These are phyloP conservation scores for Eragrostis curvula DNA, from an alignment of 176 grass and related monocot genomes.

Conservation along the genomic window DNA sequence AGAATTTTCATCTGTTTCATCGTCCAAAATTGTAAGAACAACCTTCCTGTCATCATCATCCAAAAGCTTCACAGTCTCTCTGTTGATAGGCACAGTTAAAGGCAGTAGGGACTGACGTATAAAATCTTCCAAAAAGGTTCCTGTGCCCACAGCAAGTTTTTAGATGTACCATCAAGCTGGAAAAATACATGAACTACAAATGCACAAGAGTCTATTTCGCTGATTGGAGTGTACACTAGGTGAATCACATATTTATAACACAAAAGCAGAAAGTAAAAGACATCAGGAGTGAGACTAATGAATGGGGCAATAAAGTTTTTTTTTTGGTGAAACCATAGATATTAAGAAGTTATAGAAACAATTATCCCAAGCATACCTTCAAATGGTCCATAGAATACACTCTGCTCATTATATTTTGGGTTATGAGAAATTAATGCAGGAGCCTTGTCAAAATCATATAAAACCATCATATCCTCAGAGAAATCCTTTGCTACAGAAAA, in stretches of 20 bases:
- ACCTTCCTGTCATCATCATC: conserved; percentile 86
- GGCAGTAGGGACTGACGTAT: conserved; percentile 84
- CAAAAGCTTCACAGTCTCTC: conserved; percentile 75
- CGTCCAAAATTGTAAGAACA: conserved; percentile 72
- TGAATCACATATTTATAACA: conserved; percentile 24
- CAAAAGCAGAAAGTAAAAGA: conserved; percentile 16
- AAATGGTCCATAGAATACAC: conserved; percentile 88
- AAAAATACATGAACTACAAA: conserved; percentile 30
- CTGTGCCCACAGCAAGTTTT: conserved; percentile 44
- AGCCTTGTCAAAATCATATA: conserved; percentile 86
- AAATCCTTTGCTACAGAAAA: conserved; percentile 77
- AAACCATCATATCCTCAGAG: conserved; percentile 80
- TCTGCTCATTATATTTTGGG: conserved; percentile 79
- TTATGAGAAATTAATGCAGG: conserved; percentile 79
- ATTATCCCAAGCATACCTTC: conserved; percentile 52
- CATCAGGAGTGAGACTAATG: neutral
- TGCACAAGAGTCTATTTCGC: neutral
- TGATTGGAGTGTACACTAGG: neutral
- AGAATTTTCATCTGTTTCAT: conserved; percentile 69
- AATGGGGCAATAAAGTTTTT: neutral
- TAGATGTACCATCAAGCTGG: conserved; percentile 18
- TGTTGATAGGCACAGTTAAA: conserved; percentile 63
- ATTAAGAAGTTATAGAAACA: conserved; percentile 3
- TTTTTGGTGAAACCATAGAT: neutral
- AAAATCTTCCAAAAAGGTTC: conserved; percentile 83